Base-by-base conservation (phyloP, 148 eudicot species). In the Rhododendron henanense region DNA sequence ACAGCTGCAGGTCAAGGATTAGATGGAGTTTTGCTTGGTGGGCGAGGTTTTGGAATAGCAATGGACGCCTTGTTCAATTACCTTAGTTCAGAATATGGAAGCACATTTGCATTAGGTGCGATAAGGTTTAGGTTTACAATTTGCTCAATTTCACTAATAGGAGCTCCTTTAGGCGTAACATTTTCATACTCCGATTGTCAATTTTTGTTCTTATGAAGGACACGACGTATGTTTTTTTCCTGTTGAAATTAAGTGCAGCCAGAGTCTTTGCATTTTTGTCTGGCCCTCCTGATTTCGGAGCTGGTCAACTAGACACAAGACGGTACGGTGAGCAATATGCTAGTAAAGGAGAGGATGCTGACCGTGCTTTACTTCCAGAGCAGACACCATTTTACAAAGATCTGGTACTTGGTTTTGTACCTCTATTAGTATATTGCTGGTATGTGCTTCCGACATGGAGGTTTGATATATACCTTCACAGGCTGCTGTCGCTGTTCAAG, bases 401-500 rank as follows among this genome's bases (percentile, higher is more conserved):
- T 81, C 84, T 96, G 97, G 99, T 96, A 93, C 28, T 84, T 87
- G 8, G 51, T 90, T 69, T 78, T 63, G 77, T 67, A 25, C 87
- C 59, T 57, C 37, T 16, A 23, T 23, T 73, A 39, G 48, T 44
- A 35, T 61, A 74, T 79, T 77, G 39, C 59, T 65, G 57, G 77
- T 69, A 18, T 51, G 10, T 14, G n/a, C 81, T 19, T 83, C 79
- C 65, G 50, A 83, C 85, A 79, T 51, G 25, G 75, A 88, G 85
- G 75, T 81, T 90, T 92, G 89, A 87, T 86, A 85, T 90, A 80
- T 87, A 78, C 93, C 93, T 92, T 89, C 88, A 86, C 96, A 96
- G 99, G 99, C 99, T 92, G 96, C 98, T 87, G 94, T 93, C 79
- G 99, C 99, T 90, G 99, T 93, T 91, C 99, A 96, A 95, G 90